Evolutionary conservation across 148 eudicot genomes (phyloP).

Genomic region (Rhododendron ovatum): DNA sequence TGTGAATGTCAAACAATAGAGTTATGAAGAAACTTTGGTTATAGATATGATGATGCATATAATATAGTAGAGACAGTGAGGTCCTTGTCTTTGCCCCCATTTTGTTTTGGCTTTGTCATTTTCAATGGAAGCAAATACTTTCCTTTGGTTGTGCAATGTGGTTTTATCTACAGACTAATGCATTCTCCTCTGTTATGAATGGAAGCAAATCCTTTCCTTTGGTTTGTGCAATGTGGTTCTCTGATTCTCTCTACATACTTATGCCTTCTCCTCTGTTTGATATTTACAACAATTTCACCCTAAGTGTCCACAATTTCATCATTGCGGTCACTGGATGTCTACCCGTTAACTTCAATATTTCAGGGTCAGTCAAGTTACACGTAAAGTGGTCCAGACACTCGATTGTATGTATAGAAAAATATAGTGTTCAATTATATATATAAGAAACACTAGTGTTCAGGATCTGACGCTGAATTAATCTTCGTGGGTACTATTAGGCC

Average conservation of each 20-base stretch:
- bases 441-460: too few relatives aligned
- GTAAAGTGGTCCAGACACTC: neutral
- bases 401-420: too few relatives aligned
- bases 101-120: slow-evolving; percentile 18
- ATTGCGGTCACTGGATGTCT: neutral
- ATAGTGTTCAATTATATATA: too few relatives aligned
- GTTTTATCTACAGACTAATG: neutral
- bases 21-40: slow-evolving; percentile 13
- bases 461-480: too few relatives aligned
- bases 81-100: neutral
- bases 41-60: slow-evolving; percentile 17
- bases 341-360: neutral
- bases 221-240: neutral
- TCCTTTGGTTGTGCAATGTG: slow-evolving; percentile 20
- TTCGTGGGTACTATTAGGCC: too few relatives aligned
- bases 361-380: neutral
- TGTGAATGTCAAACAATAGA: slow-evolving; percentile 26
- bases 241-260: neutral
- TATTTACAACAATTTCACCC: neutral
- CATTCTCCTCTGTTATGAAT: neutral
- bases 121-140: slow-evolving; percentile 22
- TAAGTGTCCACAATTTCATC: neutral
- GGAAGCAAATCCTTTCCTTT: neutral
- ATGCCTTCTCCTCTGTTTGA: neutral
- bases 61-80: slow-evolving; percentile 2